A percentile compares a stretch with the other conserved stretches of the same genome.
These are phyloP conservation scores for Anthracocystis walkeri DNA, from an alignment of 1,284 basidiomycete genomes.

Conservation along the genomic window DNA sequence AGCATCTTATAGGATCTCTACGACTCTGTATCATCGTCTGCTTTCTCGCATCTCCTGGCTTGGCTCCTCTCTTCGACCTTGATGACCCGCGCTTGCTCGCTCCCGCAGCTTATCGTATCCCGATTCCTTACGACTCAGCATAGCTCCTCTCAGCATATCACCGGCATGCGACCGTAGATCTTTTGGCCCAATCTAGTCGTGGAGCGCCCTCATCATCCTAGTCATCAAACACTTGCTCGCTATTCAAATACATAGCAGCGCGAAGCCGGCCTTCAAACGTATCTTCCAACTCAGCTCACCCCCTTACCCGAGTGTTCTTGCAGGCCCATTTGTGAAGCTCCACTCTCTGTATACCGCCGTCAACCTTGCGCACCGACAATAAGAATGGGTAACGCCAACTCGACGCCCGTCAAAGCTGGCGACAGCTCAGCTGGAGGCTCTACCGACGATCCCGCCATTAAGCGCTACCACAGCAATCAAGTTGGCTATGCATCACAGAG, in stretches of 20 bases:
- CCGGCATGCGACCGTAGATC: constrained; percentile 19
- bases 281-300: not conserved
- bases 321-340: no score
- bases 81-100: not conserved
- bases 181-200: not conserved
- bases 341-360: not conserved
- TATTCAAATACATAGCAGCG: not conserved
- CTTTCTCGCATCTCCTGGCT: not conserved
- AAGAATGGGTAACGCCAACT: constrained; percentile 48
- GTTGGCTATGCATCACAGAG: not conserved
- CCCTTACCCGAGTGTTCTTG: not conserved
- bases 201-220: not conserved
- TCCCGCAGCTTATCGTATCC: not conserved
- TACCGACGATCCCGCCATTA: constrained; percentile 25
- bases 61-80: not conserved
- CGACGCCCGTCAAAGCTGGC: constrained; percentile 25
- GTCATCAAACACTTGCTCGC: not conserved
- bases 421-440: constrained; percentile 10
- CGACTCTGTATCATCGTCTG: not conserved
- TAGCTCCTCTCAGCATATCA: not conserved
- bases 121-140: not conserved
- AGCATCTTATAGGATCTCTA: no score
- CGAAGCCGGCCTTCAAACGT: not conserved
- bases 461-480: constrained; percentile 32
- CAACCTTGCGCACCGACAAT: not conserved